Evolutionary conservation across 805 yeast species (phyloP).

Genomic region (Yamadazyma phyllophila): DNA sequence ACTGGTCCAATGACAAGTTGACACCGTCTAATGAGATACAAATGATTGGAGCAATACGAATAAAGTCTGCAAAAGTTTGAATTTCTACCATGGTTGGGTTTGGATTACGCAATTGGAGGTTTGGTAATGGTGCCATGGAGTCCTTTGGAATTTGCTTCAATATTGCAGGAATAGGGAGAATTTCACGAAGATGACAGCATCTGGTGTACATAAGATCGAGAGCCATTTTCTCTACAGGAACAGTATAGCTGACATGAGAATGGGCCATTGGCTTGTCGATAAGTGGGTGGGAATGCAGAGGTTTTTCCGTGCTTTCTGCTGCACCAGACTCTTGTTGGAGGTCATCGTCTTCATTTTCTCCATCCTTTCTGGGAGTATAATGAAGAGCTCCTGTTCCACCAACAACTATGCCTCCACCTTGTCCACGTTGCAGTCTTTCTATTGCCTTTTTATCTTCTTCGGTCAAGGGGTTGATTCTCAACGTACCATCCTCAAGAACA

Average conservation of each 20-base stretch:
- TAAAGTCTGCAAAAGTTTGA: conserved; percentile 82
- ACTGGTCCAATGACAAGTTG: conserved; percentile 69
- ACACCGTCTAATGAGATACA: conserved; percentile 80
- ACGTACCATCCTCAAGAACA: conserved; percentile 50
- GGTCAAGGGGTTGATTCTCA: conserved; percentile 52
- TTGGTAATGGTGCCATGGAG: conserved; percentile 69
- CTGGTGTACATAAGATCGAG: conserved; percentile 81
- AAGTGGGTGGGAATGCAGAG: conserved; percentile 10
- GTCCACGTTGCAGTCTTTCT: conserved; percentile 38
- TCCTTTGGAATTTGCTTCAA: conserved; percentile 65
- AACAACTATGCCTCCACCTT: conserved; percentile 69
- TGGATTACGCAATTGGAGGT: conserved; percentile 77
- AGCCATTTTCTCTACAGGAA: conserved; percentile 43
- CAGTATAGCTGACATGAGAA: conserved; percentile 23
- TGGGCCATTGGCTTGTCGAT: conserved; percentile 31
- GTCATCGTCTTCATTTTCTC: conserved; percentile 5
- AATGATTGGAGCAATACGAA: conserved; percentile 79
- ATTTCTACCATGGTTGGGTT: conserved; percentile 86
- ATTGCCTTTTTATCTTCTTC: conserved; percentile 49
- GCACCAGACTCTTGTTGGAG: conserved; percentile 13
- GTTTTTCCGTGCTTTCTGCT: not conserved
- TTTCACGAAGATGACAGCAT: conserved; percentile 90
- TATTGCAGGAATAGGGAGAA: conserved; percentile 88
- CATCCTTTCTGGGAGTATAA: conserved; percentile 17
- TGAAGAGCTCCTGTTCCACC: conserved; percentile 74